Percentiles rank a stretch among this genome's conserved stretches.
These are phyloP conservation scores for Fusarium albidum DNA, from an alignment of 2,329 filamentous ascomycete genomes.

Conservation along the genomic window DNA sequence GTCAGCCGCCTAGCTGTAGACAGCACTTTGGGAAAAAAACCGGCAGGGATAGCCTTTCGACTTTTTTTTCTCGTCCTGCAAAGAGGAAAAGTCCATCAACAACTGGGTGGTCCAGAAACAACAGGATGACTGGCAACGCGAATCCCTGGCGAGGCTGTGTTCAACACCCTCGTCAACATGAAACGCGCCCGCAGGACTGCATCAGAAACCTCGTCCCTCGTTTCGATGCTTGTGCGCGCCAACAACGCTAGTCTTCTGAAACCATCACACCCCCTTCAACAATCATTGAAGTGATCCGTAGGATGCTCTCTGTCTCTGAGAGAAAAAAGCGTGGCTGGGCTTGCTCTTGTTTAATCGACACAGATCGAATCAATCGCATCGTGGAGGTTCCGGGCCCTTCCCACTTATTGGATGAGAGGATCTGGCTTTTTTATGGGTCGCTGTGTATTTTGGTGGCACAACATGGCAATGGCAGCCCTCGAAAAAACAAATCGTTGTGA, in stretches of 20 bases:
- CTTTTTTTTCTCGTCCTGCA: too few relatives aligned
- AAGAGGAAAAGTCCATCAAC: constrained; percentile 7
- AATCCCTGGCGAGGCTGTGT: constrained; percentile 39
- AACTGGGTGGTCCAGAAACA: constrained; percentile 15
- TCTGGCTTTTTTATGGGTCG: constrained; percentile 19
- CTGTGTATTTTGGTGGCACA: too few relatives aligned
- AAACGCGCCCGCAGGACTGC: constrained; percentile 61
- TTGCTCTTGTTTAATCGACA: constrained; percentile 20
- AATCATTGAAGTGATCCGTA: background rate
- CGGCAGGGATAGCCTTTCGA: constrained; percentile 31
- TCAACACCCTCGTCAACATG: constrained; percentile 49
- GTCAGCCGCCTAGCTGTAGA: too few relatives aligned
- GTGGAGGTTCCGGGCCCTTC: background rate
- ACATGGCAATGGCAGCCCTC: constrained; percentile 9
- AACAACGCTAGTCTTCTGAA: constrained; percentile 42
- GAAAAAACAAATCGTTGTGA: background rate
- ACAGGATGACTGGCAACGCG: constrained; percentile 30
- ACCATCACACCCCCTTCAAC: constrained; percentile 32
- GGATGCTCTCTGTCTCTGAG: constrained; percentile 9
- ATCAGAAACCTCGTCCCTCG: constrained; percentile 46
- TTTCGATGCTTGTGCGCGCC: constrained; percentile 45
- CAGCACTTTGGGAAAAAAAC: constrained; percentile 23
- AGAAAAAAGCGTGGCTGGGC: constrained; percentile 15
- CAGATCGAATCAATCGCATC: constrained; percentile 30
- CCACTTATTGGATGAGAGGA: constrained; percentile 20